Percentiles rank a stretch among this genome's conserved stretches.
Conservation (phyloP, 1,284 basidiomycete genomes). For the Naganishia cerealis region DNA sequence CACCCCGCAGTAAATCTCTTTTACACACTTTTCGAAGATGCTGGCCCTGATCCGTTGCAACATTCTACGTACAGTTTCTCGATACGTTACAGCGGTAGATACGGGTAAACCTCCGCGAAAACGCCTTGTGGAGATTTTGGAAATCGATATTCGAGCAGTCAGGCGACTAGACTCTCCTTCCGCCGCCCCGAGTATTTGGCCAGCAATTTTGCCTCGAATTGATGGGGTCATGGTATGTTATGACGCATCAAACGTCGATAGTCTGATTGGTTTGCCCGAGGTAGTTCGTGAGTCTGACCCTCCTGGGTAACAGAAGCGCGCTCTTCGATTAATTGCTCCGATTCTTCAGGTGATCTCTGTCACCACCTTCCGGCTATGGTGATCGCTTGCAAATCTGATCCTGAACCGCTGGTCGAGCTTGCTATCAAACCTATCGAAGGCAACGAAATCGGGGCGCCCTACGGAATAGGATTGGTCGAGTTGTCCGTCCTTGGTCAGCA, state of each 20-base stretch:
- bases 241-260: slow-evolving; percentile 44
- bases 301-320: background rate
- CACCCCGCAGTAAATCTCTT: slow-evolving; percentile 5
- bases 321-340: background rate
- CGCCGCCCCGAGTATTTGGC: slow-evolving; percentile 37
- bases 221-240: slow-evolving; percentile 52
- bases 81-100: slow-evolving; percentile 43
- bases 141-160: slow-evolving; percentile 44
- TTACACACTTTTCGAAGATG: background rate
- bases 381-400: slow-evolving; percentile 53
- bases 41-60: background rate
- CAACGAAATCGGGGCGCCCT: slow-evolving; percentile 50
- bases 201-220: slow-evolving; percentile 39
- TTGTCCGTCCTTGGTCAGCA: slow-evolving; percentile 44
- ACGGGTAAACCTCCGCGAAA: slow-evolving; percentile 44
- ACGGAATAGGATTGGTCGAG: slow-evolving; percentile 53
- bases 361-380: slow-evolving; percentile 45
- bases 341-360: slow-evolving; percentile 36
- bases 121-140: slow-evolving; percentile 48
- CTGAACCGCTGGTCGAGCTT: slow-evolving; percentile 34
- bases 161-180: slow-evolving; percentile 28
- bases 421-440: slow-evolving; percentile 47
- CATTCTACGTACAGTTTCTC: slow-evolving; percentile 38
- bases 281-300: slow-evolving; percentile 44
- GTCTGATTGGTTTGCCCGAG: slow-evolving; percentile 43